Percentiles rank a stretch among this genome's conserved stretches.
phyloP scores from a whole-genome alignment of 164 flowering plant genomes.

The Tetrastigma voinierianum region DNA sequence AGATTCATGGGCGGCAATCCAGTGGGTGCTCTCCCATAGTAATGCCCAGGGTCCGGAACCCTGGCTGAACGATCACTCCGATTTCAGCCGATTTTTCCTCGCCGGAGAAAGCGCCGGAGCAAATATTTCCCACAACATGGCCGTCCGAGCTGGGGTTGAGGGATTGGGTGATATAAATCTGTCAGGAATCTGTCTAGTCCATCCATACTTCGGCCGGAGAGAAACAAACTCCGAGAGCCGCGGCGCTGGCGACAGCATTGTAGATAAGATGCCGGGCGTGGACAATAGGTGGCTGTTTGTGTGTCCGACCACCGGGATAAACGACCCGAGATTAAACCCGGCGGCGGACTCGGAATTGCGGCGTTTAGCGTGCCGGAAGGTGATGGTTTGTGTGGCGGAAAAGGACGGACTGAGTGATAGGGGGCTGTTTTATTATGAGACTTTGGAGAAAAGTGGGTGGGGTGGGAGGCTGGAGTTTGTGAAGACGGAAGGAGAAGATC shows the following conservation, averaged over 20 bases:
- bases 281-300: slow-evolving; percentile 7
- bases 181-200: background rate
- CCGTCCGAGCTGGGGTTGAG: background rate
- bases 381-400: slow-evolving; percentile 41
- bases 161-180: background rate
- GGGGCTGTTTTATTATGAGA: slow-evolving; percentile 27
- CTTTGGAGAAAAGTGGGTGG: slow-evolving; percentile 35
- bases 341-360: slow-evolving; percentile 17
- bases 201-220: background rate
- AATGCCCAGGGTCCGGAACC: slow-evolving; percentile 2
- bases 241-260: no score
- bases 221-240: no score
- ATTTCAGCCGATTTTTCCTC: slow-evolving; percentile 1
- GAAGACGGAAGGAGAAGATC: slow-evolving; percentile 35
- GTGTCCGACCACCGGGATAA: slow-evolving; percentile 10
- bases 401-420: slow-evolving; percentile 31
- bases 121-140: slow-evolving; percentile 11
- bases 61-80: slow-evolving; percentile 14
- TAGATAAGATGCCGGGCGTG: no score
- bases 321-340: slow-evolving; percentile 32
- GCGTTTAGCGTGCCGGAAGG: slow-evolving; percentile 21
- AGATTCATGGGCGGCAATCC: slow-evolving; percentile 7
- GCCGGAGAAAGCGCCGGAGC: slow-evolving; percentile 17
- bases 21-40: slow-evolving; percentile 9
- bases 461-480: slow-evolving; percentile 28